Evolutionary conservation across 1,284 basidiomycete species (phyloP), one percentile per base, ranked within the genome.

Genomic region (Golubevia pallescens): DNA sequence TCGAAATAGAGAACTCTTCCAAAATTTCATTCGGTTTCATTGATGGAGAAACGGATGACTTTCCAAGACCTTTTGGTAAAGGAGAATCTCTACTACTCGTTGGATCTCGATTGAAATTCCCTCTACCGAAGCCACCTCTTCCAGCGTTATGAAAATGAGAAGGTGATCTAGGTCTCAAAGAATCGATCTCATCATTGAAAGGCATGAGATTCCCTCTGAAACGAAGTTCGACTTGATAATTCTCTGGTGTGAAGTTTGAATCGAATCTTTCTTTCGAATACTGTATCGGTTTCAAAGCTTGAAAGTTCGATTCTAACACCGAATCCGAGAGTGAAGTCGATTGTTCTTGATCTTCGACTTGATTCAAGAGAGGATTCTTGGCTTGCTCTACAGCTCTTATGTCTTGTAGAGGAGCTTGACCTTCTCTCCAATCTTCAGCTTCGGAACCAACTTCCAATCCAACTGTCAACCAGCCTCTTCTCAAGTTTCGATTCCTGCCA

Each of bases 401-500:
- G 19, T 61, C 28, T 48, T 52, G 3, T 61, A 23, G 62, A 10
- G n/a, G 52, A 23, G 19, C 21, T 57, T 16, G 23, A 28, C 21
- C 42, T 20, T 13, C 14, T 51, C 63, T 21, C 51, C 58, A 75
- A 1, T 62, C 63, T n/a, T 72, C 53, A 1, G 61, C 62, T 16
- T 69, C 60, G 0, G 78, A 78, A 4, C 82, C 82, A 1, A 83
- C 57, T 21, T 80, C 72, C 7, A 67, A 66, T 1, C 82, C 82
- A 19, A 83, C 56, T 8, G 82, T 83, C 24, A 84, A 75, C 82
- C 82, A 84, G 0, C 82, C 82, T 0, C 75, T 70, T 7, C 82
- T 71, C 2, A 84, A 58, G 55, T 81, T 81, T 32, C 78, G 74
- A 58, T 84, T 84, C 21, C 71, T 71, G 14, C 82, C 82, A 60